Evolutionary conservation across 495 filamentous ascomycete species (phyloP).

Genomic region (Penicillium goetzii): DNA sequence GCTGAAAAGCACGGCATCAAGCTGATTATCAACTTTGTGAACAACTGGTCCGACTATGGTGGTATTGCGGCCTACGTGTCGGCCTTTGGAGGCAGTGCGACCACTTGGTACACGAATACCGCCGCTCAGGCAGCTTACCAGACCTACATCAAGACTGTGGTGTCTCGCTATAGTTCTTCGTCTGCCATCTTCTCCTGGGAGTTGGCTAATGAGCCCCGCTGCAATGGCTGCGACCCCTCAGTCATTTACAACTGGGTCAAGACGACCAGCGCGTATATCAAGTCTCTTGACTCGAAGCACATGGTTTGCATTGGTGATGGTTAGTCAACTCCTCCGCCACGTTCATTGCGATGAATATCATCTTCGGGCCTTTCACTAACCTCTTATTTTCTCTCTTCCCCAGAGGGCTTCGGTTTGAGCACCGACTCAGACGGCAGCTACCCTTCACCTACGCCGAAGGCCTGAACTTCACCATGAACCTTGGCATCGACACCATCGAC

Average conservation of each 20-base stretch:
- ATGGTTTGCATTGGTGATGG: constrained; percentile 70
- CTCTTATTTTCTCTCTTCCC: not conserved
- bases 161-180: constrained; percentile 60
- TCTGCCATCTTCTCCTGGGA: constrained; percentile 73
- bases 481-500: constrained; percentile 61
- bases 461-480: constrained; percentile 64
- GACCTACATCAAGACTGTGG: constrained; percentile 63
- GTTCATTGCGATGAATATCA: not conserved
- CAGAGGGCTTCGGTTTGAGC: constrained; percentile 47
- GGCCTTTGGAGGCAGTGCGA: constrained; percentile 60
- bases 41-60: constrained; percentile 66
- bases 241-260: constrained; percentile 66
- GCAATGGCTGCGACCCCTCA: constrained; percentile 60
- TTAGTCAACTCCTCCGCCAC: not conserved
- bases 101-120: constrained; percentile 61
- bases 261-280: constrained; percentile 64
- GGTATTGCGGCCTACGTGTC: constrained; percentile 66
- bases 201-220: constrained; percentile 71
- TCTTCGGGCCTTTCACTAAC: not conserved
- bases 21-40: constrained; percentile 62
- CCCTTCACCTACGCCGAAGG: constrained; percentile 62
- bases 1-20: constrained; percentile 62
- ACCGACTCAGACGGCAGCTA: constrained; percentile 55
- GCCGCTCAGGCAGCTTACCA: constrained; percentile 62
- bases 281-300: constrained; percentile 63